phyloP scores from a whole-genome alignment of 2,329 filamentous ascomycete genomes.

The Ophiobolus disseminans region DNA sequence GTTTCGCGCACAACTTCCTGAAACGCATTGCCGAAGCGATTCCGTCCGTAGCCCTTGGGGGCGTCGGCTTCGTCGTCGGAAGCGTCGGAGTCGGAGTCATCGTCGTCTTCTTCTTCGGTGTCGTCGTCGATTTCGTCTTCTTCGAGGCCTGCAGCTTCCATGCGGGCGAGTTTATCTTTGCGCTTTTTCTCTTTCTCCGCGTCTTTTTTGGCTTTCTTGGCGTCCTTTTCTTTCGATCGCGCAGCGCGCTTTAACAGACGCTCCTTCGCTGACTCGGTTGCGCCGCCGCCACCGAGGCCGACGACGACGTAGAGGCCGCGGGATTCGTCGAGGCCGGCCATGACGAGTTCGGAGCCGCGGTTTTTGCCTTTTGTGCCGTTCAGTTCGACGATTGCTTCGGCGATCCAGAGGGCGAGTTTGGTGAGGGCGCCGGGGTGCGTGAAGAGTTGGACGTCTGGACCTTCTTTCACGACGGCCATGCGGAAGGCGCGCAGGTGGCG shows the following conservation, averaged over 20 bases:
- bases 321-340: conserved; percentile 86
- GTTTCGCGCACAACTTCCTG: conserved; percentile 94
- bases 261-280: conserved; percentile 64
- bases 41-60: conserved; percentile 75
- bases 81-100: conserved; percentile 57
- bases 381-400: conserved; percentile 88
- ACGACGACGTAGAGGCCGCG: conserved; percentile 91
- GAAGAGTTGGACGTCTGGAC: conserved; percentile 89
- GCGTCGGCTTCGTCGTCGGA: conserved; percentile 62
- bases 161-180: conserved; percentile 49
- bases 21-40: conserved; percentile 93
- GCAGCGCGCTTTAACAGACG: conserved; percentile 72
- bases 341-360: conserved; percentile 82
- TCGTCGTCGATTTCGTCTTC: conserved; percentile 61
- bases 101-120: conserved; percentile 60
- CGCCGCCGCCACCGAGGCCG: conserved; percentile 86
- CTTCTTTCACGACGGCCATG: conserved; percentile 94
- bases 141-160: conserved; percentile 66
- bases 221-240: conserved; percentile 63
- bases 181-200: conserved; percentile 68
- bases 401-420: conserved; percentile 92
- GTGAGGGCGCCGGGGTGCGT: conserved; percentile 91
- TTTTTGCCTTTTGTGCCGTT: conserved; percentile 75
- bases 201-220: conserved; percentile 59
- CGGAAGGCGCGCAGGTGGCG: conserved; percentile 91